A percentile compares a stretch with the other conserved stretches of the same genome.
phyloP scores from a whole-genome alignment of 1,139 yeast genomes.

The Ogataea hybrid region DNA sequence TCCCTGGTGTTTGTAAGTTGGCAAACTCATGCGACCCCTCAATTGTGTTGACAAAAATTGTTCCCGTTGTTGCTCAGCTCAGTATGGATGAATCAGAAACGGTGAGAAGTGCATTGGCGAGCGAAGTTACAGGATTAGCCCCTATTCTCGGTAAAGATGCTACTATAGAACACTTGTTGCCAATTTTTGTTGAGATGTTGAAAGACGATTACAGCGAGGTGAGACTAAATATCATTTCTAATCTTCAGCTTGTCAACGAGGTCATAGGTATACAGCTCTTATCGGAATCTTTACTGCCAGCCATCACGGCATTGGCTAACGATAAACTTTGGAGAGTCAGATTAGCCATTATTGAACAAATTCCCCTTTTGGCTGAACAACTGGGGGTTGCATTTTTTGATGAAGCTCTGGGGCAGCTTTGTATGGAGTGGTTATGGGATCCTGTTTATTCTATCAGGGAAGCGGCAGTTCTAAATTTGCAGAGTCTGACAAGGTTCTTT shows the following conservation, averaged over 20 bases:
- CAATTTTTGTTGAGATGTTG: constrained; percentile 88
- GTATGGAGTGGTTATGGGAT: constrained; percentile 98
- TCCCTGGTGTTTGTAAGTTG: constrained; percentile 72
- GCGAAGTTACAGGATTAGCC: constrained; percentile 82
- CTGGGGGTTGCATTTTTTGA: constrained; percentile 92
- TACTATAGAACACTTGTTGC: constrained; percentile 79
- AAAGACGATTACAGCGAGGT: constrained; percentile 98
- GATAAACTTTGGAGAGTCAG: constrained; percentile 98
- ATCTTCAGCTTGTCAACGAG: constrained; percentile 86
- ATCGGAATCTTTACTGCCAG: constrained; percentile 88
- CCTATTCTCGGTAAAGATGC: constrained; percentile 83
- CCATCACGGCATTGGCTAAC: constrained; percentile 93
- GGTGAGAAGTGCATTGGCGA: constrained; percentile 90
- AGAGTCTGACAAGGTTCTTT: constrained; percentile 77
- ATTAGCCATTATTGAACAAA: constrained; percentile 94
- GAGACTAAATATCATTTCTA: constrained; percentile 88
- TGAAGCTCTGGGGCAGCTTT: constrained; percentile 83
- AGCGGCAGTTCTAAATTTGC: constrained; percentile 87
- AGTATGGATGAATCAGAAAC: constrained; percentile 91
- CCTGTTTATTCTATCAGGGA: constrained; percentile 94
- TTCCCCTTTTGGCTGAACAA: constrained; percentile 94
- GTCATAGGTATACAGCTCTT: constrained; percentile 89
- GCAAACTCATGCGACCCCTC: constrained; percentile 48
- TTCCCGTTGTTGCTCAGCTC: constrained; percentile 81
- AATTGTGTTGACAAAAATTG: constrained; percentile 62